Conservation (phyloP, 2,329 filamentous ascomycete genomes). For the Zasmidium angulare region DNA sequence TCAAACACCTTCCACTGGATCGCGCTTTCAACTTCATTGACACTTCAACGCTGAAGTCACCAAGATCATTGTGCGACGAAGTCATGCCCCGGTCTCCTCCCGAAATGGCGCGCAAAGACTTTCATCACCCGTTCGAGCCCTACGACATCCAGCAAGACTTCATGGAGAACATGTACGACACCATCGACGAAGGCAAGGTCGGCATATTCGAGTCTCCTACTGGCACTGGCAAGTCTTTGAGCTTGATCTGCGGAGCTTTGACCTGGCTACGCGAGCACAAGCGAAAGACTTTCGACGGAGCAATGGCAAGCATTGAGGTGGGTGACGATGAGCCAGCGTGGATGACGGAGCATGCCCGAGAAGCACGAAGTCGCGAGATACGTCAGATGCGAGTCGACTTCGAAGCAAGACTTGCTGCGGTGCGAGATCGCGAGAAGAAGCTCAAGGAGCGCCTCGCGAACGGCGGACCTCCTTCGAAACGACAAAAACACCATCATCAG, state of each 20-base stretch:
- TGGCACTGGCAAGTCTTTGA: slow-evolving; percentile 82
- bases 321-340: slow-evolving; percentile 75
- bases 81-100: no score
- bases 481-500: slow-evolving; percentile 37
- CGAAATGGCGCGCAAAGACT: slow-evolving; percentile 52
- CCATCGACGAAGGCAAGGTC: slow-evolving; percentile 75
- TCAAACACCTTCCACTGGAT: neutral
- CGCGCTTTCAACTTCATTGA: neutral
- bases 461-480: slow-evolving; percentile 51
- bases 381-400: slow-evolving; percentile 68
- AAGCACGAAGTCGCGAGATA: slow-evolving; percentile 66
- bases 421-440: slow-evolving; percentile 63
- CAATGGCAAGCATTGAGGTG: slow-evolving; percentile 47
- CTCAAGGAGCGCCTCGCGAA: slow-evolving; percentile 50
- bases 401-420: slow-evolving; percentile 66
- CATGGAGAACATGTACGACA: slow-evolving; percentile 79
- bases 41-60: neutral
- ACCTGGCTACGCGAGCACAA: slow-evolving; percentile 91
- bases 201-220: slow-evolving; percentile 94
- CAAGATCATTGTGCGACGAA: neutral
- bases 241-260: slow-evolving; percentile 82
- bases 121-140: slow-evolving; percentile 83
- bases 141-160: slow-evolving; percentile 87
- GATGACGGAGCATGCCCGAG: slow-evolving; percentile 75
- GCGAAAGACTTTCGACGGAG: slow-evolving; percentile 56